Evolutionary conservation across 1,284 basidiomycete genomes (phyloP).

Genomic region (Phenoliferia sp.): DNA sequence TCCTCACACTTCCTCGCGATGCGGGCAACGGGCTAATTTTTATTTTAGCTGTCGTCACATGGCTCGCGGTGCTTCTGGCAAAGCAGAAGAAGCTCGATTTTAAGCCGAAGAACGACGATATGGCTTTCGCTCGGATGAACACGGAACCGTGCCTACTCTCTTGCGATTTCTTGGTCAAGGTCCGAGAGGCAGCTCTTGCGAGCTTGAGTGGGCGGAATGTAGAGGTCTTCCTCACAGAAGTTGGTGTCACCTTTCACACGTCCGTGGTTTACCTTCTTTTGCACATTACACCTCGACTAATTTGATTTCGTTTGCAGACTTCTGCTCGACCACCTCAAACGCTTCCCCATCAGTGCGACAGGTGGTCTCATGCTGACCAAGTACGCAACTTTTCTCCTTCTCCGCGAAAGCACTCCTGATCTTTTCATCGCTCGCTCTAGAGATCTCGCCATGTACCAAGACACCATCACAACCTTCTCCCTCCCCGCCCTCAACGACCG

Average conservation of each 20-base stretch:
- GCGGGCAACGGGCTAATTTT: neutral
- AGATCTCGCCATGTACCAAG: constrained; percentile 96
- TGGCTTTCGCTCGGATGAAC: constrained; percentile 88
- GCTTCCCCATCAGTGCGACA: constrained; percentile 92
- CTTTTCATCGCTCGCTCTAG: too few species aligned
- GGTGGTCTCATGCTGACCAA: constrained; percentile 98
- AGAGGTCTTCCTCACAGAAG: constrained; percentile 85
- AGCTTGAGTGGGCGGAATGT: constrained; percentile 85
- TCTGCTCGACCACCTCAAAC: constrained; percentile 88
- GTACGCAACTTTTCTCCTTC: constrained; percentile 48
- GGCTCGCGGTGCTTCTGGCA: constrained; percentile 56
- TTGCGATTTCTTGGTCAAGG: constrained; percentile 76
- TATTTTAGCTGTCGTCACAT: constrained; percentile 39
- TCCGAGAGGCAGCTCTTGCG: constrained; percentile 66
- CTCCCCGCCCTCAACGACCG: constrained; percentile 83
- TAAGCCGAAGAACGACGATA: constrained; percentile 90
- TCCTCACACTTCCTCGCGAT: neutral
- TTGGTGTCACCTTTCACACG: constrained; percentile 92
- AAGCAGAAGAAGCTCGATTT: constrained; percentile 97
- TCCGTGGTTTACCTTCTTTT: constrained; percentile 42
- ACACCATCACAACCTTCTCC: constrained; percentile 72
- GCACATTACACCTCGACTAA: neutral
- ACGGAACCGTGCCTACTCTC: constrained; percentile 91
- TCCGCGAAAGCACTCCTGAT: neutral
- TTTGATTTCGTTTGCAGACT: constrained; percentile 51